Evolutionary conservation across 495 filamentous ascomycete genomes (phyloP).

Genomic region (Tuber microsphaerosporum): DNA sequence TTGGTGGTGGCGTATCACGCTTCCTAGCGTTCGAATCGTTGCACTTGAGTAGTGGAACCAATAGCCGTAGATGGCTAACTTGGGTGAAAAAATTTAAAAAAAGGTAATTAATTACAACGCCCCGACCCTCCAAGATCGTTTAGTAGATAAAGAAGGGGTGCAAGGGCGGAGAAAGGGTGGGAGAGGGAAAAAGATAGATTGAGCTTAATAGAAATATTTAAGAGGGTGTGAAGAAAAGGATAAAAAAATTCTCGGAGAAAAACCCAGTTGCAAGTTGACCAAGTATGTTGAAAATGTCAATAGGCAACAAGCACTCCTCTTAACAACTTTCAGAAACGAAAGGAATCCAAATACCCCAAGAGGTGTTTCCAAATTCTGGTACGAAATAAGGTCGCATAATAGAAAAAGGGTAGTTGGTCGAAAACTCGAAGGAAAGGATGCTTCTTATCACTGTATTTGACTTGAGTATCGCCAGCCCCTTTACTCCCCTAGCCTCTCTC

Average conservation of each 20-base stretch:
- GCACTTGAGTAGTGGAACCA: background rate
- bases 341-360: background rate
- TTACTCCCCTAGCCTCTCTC: background rate
- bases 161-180: background rate
- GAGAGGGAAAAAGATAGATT: background rate
- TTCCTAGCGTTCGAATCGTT: background rate
- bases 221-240: background rate
- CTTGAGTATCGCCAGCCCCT: background rate
- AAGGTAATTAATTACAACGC: background rate
- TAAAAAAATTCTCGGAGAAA: background rate
- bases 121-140: background rate
- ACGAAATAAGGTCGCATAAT: background rate
- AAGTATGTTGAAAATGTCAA: background rate
- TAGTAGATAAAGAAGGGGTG: constrained; percentile 1
- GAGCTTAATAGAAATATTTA: background rate
- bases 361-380: background rate
- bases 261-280: background rate
- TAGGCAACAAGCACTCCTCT: background rate
- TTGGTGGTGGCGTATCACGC: background rate
- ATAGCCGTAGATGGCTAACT: constrained; percentile 2
- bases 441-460: background rate
- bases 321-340: background rate
- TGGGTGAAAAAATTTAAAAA: background rate
- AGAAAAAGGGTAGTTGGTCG: background rate
- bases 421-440: background rate